Percentiles rank a stretch among this genome's conserved stretches.
Evolutionary conservation across 345 rosid genomes (phyloP).

Genomic region (Physaria fendleri): DNA sequence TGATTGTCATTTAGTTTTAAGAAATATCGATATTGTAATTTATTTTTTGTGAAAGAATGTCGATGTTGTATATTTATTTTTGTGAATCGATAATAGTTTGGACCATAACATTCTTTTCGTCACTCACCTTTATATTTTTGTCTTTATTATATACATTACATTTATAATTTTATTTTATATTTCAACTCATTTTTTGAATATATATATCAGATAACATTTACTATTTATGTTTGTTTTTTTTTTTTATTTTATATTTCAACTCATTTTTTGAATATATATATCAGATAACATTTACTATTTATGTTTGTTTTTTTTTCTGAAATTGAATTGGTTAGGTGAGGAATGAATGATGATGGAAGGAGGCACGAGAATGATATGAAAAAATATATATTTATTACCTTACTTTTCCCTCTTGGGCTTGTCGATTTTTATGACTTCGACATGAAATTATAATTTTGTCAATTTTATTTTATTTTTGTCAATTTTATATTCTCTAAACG

Average conservation of each 20-base stretch:
- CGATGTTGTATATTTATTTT: slow-evolving; percentile 18
- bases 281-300: neutral
- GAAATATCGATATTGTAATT: slow-evolving; percentile 5
- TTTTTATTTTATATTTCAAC: neutral
- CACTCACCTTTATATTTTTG: neutral
- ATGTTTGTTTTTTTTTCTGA: neutral
- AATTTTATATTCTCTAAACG: no score
- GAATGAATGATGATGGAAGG: slow-evolving; percentile 37
- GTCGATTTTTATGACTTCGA: slow-evolving; percentile 16
- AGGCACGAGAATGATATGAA: slow-evolving; percentile 39
- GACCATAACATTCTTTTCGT: neutral
- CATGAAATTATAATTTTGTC: neutral
- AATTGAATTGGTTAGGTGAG: slow-evolving; percentile 22
- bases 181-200: neutral
- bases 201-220: neutral
- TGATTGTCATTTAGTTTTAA: neutral
- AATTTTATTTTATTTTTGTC: no score
- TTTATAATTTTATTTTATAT: neutral
- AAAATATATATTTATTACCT: slow-evolving; percentile 10
- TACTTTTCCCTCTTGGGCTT: slow-evolving; percentile 7
- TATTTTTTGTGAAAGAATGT: slow-evolving; percentile 7
- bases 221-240: neutral
- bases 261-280: neutral
- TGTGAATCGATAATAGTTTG: slow-evolving; percentile 9
- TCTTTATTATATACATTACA: neutral